Conservation (phyloP, 192 early-diverging fungal species). For the Coemansia furcata region DNA sequence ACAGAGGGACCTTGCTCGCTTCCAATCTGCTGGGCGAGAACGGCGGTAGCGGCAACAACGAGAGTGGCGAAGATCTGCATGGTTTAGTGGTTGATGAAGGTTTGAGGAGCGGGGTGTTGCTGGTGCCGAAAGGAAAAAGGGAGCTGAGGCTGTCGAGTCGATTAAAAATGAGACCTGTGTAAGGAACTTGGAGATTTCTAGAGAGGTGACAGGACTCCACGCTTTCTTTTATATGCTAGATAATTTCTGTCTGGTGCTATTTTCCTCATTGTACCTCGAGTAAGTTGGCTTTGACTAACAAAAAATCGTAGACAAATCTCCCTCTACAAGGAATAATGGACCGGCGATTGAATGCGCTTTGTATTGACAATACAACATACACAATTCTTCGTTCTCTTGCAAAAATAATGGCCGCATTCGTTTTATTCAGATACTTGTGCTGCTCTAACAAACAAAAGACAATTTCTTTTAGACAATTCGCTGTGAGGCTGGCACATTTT, state of each 20-base stretch:
- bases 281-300: neutral
- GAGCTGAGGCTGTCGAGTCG: constrained; percentile 3
- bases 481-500: neutral
- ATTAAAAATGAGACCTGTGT: constrained; percentile 30
- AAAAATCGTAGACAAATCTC: neutral
- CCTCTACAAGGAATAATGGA: neutral
- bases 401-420: neutral
- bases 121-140: neutral
- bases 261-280: neutral
- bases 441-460: neutral
- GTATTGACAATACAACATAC: neutral
- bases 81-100: neutral
- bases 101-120: neutral
- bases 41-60: constrained; percentile 51
- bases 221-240: neutral
- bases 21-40: constrained; percentile 46
- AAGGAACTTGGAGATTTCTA: constrained; percentile 25
- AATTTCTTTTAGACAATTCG: neutral
- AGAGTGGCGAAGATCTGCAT: constrained; percentile 54
- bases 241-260: neutral
- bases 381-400: neutral
- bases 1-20: constrained; percentile 27
- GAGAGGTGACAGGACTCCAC: neutral
- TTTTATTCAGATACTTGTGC: neutral
- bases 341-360: neutral